These are phyloP conservation scores for Besnoitia besnoiti DNA, from an alignment of 169 alveolate species.

Conservation along the genomic window DNA sequence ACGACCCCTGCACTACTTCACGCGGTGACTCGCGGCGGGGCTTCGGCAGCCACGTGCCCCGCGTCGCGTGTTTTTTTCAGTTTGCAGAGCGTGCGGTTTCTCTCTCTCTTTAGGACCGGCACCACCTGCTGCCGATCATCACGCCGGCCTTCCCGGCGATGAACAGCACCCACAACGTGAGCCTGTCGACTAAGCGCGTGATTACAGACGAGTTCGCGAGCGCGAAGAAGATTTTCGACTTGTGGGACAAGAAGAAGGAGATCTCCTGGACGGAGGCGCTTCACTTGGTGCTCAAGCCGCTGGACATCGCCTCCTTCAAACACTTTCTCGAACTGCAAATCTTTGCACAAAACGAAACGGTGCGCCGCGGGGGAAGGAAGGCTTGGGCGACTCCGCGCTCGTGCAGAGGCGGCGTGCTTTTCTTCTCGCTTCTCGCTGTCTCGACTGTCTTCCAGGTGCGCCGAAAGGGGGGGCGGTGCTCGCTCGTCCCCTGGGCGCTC, in stretches of 20 bases:
- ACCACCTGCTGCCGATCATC: slow-evolving; percentile 94
- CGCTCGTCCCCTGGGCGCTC: no score
- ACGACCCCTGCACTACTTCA: background rate
- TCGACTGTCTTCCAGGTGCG: no score
- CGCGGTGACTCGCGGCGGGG: background rate
- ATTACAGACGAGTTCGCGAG: slow-evolving; percentile 91
- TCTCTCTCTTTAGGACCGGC: slow-evolving; percentile 78
- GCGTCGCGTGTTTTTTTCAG: background rate
- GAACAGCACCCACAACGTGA: slow-evolving; percentile 94
- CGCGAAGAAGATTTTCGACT: slow-evolving; percentile 74
- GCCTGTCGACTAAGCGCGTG: slow-evolving; percentile 92
- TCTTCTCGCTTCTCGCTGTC: no score
- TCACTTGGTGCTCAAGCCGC: slow-evolving; percentile 20
- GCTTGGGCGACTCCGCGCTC: no score
- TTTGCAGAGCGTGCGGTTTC: background rate
- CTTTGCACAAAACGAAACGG: slow-evolving; percentile 55
- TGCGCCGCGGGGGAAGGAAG: no score
- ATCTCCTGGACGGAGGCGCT: slow-evolving; percentile 52
- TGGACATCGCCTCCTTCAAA: slow-evolving; percentile 30
- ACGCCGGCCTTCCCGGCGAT: slow-evolving; percentile 98
- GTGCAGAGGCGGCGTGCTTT: no score
- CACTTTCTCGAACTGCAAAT: slow-evolving; percentile 57
- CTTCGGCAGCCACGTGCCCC: background rate
- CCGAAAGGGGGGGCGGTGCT: no score
- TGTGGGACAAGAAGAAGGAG: slow-evolving; percentile 63